Evolutionary conservation across 305 asterid genomes (phyloP), one percentile per base, ranked within the genome.

Genomic region (Plantago coronopus): DNA sequence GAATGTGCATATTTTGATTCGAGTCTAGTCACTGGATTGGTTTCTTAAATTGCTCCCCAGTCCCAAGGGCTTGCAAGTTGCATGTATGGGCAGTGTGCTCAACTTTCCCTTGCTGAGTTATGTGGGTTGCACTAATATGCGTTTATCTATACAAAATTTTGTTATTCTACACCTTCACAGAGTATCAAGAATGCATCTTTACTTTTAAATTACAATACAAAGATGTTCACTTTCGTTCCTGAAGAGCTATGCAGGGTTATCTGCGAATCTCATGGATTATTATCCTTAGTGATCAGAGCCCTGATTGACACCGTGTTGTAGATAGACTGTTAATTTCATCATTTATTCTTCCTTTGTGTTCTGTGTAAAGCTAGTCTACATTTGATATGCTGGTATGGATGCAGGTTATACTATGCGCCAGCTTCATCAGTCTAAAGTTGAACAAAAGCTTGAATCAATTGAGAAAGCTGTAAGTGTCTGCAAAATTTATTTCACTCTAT

Each of bases 341-440:
- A 2, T 61, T 53, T 38, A 21, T 53, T 27, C 34, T 27, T 27
- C 5, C 5, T 27, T 27, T 27, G 4, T 27, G 34, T 27, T 8
- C 34, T 3, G 7, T 27, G 54, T 61, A 61, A 21, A 18, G 43
- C 42, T 56, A 64, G 20, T 18, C 9, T 10, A 13, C 42, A 48
- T 53, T 62, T 69, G 29, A 61, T 47, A 49, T 43, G 57, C 27
- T 54, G 59, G 53, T 63, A 21, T 59, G 73, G 64, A 65, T 82
- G 80, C 80, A 89, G 97, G 97, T 68, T 89, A 89, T 67, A 54
- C 85, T 44, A 38, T 86, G 59, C 89, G 97, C 61, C 89, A 84
- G 61, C 17, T 70, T 75, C 97, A 84, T 63, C 77, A 89, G 40
- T 71, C 95, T 17, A 83, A 81, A 78, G 85, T 89, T 46, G 88